Evolutionary conservation across 148 eudicot genomes (phyloP), one percentile per base, ranked within the genome.

Genomic region (Camellia japonica): DNA sequence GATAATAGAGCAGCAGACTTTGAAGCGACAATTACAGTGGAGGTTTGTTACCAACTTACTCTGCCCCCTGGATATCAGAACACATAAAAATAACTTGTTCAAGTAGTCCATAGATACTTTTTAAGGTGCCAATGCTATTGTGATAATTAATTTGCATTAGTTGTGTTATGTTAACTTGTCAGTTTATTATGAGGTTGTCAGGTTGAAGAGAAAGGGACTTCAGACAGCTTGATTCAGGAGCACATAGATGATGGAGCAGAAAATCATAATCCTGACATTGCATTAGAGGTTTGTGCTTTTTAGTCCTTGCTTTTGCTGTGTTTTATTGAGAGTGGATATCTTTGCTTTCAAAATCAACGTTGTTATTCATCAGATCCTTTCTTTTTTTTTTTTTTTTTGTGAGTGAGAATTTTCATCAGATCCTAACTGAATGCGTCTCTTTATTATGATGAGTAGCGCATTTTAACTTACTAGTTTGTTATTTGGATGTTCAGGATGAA

Each of bases 131-230:
- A 13, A 41, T 68, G 41, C 43, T 60, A 61, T 75, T 60, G 9
- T 5, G 15, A 70, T 56, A 68, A 43, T 43, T 0, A 18, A 43
- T 70, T 41, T 69, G 52, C 15, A 44, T 52, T 49, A 8, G 81
- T 62, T 60, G 15, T 64, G 13, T 47, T 54, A 68, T 74, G 52
- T 23, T 60, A 55, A 74, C 67, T 78, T 60, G 43, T 59, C 42
- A 52, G 4, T n/a, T 68, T 42, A 7, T 70, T 63, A 47, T 72
- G 43, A 30, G 72, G 18, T 82, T 78, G 69, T 71, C 85, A 86
- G 91, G 79, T 75, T 77, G 87, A 81, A 67, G 89, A 80, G 71
- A 47, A 19, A 75, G 88, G 82, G 49, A 65, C 82, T 43, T 76
- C 78, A 18, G 78, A 73, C 63, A 47, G 59, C 74, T 80, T 77